A percentile compares a stretch with the other conserved stretches of the same genome.
These are phyloP conservation scores for Pinus albicaulis DNA, from an alignment of 75 land plant species.

Conservation along the genomic window DNA sequence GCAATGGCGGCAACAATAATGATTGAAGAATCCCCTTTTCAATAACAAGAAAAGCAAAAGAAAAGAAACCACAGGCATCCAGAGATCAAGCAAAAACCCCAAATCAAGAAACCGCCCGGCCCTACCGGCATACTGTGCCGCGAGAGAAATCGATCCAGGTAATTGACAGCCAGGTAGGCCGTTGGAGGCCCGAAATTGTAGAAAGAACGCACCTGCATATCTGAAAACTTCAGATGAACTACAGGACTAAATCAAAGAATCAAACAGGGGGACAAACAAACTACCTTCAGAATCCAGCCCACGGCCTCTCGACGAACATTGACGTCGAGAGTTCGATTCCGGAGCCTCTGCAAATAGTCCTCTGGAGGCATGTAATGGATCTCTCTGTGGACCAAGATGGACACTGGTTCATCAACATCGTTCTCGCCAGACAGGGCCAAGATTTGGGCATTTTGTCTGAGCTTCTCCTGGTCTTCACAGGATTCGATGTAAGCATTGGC, in stretches of 20 bases:
- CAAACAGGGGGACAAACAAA: too few relatives aligned
- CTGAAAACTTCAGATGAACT: too few relatives aligned
- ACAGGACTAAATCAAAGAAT: not conserved
- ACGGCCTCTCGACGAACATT: slow-evolving; percentile 27
- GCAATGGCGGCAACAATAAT: slow-evolving; percentile 6
- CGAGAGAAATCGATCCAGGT: slow-evolving; percentile 75
- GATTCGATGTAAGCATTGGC: not conserved
- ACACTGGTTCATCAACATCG: slow-evolving; percentile 35
- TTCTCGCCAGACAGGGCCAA: not conserved
- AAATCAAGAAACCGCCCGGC: not conserved
- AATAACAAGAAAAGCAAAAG: not conserved
- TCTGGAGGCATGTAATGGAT: slow-evolving; percentile 23
- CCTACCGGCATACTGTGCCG: slow-evolving; percentile 46
- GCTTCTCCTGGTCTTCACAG: not conserved
- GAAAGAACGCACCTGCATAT: slow-evolving; percentile 45
- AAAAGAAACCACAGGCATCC: slow-evolving; percentile 7
- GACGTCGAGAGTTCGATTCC: slow-evolving; percentile 18
- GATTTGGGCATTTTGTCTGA: not conserved
- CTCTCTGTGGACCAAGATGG: slow-evolving; percentile 25
- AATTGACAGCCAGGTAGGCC: slow-evolving; percentile 64
- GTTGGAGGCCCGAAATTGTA: slow-evolving; percentile 65
- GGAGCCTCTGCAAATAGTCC: slow-evolving; percentile 23
- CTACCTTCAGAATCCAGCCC: slow-evolving; percentile 51
- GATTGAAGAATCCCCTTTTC: slow-evolving; percentile 1
- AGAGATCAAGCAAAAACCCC: not conserved